These are phyloP conservation scores for Craterostigma plantagineum DNA, from an alignment of 257 asterid species.

Conservation along the genomic window DNA sequence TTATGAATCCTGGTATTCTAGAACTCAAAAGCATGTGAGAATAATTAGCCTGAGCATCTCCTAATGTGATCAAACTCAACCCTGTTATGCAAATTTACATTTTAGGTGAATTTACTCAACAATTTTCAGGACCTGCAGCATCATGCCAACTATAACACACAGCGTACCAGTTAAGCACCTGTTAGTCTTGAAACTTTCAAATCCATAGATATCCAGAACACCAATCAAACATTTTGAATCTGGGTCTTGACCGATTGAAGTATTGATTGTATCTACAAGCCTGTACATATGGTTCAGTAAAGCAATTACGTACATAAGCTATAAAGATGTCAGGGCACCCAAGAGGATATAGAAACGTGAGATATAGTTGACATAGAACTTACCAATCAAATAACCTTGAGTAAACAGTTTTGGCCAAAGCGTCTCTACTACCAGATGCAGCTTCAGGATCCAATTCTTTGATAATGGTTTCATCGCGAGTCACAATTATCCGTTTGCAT, in stretches of 20 bases:
- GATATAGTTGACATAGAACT: constrained; percentile 4
- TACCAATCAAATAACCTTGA: constrained; percentile 94
- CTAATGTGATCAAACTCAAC: no score
- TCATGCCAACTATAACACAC: constrained; percentile 18
- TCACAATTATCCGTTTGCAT: constrained; percentile 84
- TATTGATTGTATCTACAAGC: constrained; percentile 68
- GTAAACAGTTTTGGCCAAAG: constrained; percentile 85
- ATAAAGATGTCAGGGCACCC: no score
- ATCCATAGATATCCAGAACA: constrained; percentile 76
- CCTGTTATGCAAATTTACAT: no score
- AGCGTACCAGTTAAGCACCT: constrained; percentile 81
- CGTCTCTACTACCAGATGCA: constrained; percentile 83
- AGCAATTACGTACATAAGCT: background rate
- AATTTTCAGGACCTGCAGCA: no score
- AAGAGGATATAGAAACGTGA: no score
- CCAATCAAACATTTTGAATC: constrained; percentile 51
- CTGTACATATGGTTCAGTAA: constrained; percentile 19
- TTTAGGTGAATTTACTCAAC: no score
- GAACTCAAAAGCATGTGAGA: no score
- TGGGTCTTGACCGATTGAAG: constrained; percentile 66
- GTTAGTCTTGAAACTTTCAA: constrained; percentile 90
- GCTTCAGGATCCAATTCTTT: constrained; percentile 90
- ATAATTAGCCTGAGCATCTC: no score
- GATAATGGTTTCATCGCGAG: constrained; percentile 93
- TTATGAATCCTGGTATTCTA: no score